A percentile compares a stretch with the other conserved stretches of the same genome.
Conservation (phyloP, 2,329 filamentous ascomycete genomes). For the Cladosporium sp. region DNA sequence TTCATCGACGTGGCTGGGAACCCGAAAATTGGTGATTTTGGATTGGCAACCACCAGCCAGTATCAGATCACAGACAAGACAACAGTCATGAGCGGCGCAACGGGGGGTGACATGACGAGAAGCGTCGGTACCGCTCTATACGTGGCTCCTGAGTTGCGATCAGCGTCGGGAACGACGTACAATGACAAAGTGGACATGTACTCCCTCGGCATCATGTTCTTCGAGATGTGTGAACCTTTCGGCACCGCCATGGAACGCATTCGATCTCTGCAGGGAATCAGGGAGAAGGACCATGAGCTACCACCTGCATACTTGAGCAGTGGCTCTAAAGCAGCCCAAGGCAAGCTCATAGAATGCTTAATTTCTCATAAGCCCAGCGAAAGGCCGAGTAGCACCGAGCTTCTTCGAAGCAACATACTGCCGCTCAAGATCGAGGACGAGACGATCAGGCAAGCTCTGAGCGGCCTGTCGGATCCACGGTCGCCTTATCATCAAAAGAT, state of each 20-base stretch:
- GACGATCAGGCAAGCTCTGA: constrained; percentile 75
- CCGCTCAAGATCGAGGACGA: constrained; percentile 91
- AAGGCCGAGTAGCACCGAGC: constrained; percentile 72
- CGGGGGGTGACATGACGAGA: constrained; percentile 57
- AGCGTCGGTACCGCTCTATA: constrained; percentile 78
- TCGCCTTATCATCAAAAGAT: constrained; percentile 89
- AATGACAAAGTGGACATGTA: constrained; percentile 98
- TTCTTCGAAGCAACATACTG: constrained; percentile 78
- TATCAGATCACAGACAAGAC: constrained; percentile 55
- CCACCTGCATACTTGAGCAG: constrained; percentile 65
- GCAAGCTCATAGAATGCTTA: constrained; percentile 70
- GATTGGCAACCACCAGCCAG: constrained; percentile 83
- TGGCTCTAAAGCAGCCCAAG: constrained; percentile 62
- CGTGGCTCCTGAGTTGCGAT: constrained; percentile 84
- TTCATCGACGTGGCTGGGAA: constrained; percentile 89
- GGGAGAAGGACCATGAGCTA: constrained; percentile 60
- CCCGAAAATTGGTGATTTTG: constrained; percentile 95
- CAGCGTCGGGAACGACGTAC: constrained; percentile 67
- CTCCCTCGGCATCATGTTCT: constrained; percentile 93
- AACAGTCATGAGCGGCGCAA: constrained; percentile 24
- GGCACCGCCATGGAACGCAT: constrained; percentile 59
- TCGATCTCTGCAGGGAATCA: constrained; percentile 61
- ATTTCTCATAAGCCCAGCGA: constrained; percentile 77
- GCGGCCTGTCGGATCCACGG: constrained; percentile 70
- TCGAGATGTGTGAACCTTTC: constrained; percentile 79